Conservation (phyloP, 352 stramenopile genomes). For the Phytopythium vexans region DNA sequence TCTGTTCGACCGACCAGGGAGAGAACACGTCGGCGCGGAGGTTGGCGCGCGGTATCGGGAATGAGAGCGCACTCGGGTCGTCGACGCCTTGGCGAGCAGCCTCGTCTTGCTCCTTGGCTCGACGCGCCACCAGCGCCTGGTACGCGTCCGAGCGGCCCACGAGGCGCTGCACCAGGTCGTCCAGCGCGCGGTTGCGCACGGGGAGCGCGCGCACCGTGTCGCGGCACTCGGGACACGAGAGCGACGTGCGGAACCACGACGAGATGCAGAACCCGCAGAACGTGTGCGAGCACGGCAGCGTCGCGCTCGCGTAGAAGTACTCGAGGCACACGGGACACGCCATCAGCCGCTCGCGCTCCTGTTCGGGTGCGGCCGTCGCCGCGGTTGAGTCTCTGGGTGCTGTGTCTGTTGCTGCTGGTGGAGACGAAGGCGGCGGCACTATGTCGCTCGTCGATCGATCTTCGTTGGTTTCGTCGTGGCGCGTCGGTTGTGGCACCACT, state of each 20-base stretch:
- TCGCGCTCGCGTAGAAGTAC: constrained; percentile 75
- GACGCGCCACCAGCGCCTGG: constrained; percentile 36
- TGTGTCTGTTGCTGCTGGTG: background rate
- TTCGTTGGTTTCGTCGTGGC: background rate
- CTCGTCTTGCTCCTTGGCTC: constrained; percentile 11
- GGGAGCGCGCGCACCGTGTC: constrained; percentile 56
- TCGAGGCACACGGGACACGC: constrained; percentile 81
- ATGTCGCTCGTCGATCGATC: background rate
- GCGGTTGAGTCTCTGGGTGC: constrained; percentile 9
- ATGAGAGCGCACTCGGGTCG: background rate
- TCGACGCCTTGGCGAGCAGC: background rate
- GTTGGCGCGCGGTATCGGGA: background rate
- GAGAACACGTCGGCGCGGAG: constrained; percentile 47
- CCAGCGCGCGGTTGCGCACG: constrained; percentile 76
- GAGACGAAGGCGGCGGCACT: background rate
- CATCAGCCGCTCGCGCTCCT: constrained; percentile 71
- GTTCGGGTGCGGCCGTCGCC: background rate
- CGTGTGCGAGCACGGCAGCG: constrained; percentile 79
- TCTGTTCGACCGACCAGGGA: constrained; percentile 46
- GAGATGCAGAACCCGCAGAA: constrained; percentile 80
- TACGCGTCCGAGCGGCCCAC: constrained; percentile 65
- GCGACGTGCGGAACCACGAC: constrained; percentile 71
- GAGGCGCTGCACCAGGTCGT: constrained; percentile 70
- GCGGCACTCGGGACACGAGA: constrained; percentile 80
- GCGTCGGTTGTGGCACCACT: background rate